Base-by-base conservation (phyloP, 495 filamentous ascomycete genomes). In the Extremus antarcticus region DNA sequence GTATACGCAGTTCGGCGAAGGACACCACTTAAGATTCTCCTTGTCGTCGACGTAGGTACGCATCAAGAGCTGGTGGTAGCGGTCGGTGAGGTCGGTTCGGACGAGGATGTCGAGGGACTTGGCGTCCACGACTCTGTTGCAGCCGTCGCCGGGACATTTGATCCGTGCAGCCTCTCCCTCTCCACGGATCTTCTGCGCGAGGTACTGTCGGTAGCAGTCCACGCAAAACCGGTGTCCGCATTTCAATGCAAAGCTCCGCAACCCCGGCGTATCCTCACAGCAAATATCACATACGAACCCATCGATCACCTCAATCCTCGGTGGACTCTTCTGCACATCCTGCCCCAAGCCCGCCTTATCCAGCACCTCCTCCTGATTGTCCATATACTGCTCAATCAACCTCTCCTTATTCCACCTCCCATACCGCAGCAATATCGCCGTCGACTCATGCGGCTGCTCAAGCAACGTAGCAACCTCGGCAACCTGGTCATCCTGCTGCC, bases 21-120 rank as follows among this genome's bases (percentile, higher is more conserved):
- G 92, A 66, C 92, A 98, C 92, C 92, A 98, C 65, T 91, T 90
- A 20, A 97, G 78, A 43, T 83, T 86, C 29, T 94, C 91, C 64
- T 86, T 94, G 66, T 98, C 92, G 65, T 98, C 91, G 51, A 98
- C 92, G 63, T 94, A 98, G 1, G 92, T 97, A 56, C 94, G 79
- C 54, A 85, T 94, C 22, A 98, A 81, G 17, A 98, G 75, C 48
- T 83, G 81, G 62, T 87, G 82, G 65, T 97, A 98, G 82, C 84
- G 80, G 22, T 79, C 77, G 59, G 78, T 83, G 25, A 95, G 68
- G 39, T 91, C 82, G 1, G 76, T 62, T 1, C 86, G 78, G 22
- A 96, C 87, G 32, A 98, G 77, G 10, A 96, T 70, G 55, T 91
- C 83, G 8, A 97, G 71, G 0, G 90, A 90, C 66, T 84, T 88